These are phyloP conservation scores for Sphaceloma murrayae DNA, from an alignment of 2,329 filamentous ascomycete species.

Conservation along the genomic window DNA sequence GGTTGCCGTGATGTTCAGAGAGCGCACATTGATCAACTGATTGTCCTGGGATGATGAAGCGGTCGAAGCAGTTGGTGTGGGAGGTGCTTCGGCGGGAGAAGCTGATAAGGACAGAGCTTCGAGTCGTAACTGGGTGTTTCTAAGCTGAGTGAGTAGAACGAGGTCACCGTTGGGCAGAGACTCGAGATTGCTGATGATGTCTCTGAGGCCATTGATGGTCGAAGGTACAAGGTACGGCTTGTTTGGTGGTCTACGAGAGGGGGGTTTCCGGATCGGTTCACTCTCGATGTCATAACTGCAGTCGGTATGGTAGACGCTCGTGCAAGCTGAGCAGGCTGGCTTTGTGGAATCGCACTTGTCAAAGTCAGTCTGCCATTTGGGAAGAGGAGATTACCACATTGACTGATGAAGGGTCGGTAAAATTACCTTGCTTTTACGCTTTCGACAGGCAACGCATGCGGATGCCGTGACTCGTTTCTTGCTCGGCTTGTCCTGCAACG, in stretches of 20 bases:
- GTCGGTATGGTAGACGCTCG: constrained; percentile 41
- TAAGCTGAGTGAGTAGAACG: constrained; percentile 36
- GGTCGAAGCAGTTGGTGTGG: neutral
- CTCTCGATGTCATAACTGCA: constrained; percentile 43
- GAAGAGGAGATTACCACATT: too few species aligned
- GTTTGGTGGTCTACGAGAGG: constrained; percentile 32
- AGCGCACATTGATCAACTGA: constrained; percentile 10
- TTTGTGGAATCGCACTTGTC: constrained; percentile 44
- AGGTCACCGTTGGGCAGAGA: constrained; percentile 37
- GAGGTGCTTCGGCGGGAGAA: constrained; percentile 7
- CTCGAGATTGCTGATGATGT: constrained; percentile 37
- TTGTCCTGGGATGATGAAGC: constrained; percentile 8
- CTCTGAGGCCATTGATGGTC: constrained; percentile 27
- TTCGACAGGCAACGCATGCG: constrained; percentile 42
- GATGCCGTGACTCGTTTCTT: constrained; percentile 31
- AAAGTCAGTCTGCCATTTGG: too few species aligned
- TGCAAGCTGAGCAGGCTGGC: constrained; percentile 43
- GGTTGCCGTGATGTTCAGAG: neutral
- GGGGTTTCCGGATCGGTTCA: constrained; percentile 38
- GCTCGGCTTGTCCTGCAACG: constrained; percentile 16
- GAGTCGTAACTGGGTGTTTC: constrained; percentile 24
- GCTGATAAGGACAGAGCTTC: constrained; percentile 11
- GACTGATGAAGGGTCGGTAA: neutral
- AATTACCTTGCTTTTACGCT: constrained; percentile 41
- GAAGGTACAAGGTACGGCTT: constrained; percentile 24